Base-by-base conservation (phyloP, 805 yeast species). In the Saccharomycopsis capsularis region DNA sequence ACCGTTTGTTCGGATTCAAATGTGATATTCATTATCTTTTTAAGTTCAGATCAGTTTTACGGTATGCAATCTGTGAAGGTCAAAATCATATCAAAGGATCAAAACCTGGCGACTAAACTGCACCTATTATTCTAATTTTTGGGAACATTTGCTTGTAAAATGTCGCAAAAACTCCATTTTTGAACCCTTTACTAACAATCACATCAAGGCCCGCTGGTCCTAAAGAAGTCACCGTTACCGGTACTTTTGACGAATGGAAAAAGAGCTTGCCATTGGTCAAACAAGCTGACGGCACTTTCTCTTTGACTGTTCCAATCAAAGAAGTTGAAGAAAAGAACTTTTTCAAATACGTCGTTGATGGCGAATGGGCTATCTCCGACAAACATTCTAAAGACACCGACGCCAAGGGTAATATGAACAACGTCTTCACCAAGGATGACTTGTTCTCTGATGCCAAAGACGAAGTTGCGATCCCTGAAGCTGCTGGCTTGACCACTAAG, bases 181-280 rank as follows among this genome's bases (percentile, higher is more conserved):
- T n/a, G 16, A 13, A 16, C 13, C 19, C 38, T 37, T 27, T 16
- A 24, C 3, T 13, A n/a, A n/a, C n/a, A n/a, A n/a, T n/a, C n/a
- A n/a, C n/a, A n/a, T n/a, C n/a, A n/a, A n/a, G 76, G 75, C 74
- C 77, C 47, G 59, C 66, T 7, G 85, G 87, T 50, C 78, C 77
- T 13, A 50, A 61, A 25, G 72, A 72, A 34, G 90, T 83, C 50
- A 69, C 77, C 56, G 76, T 83, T 45, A 82, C 89, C 19, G 90
- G 90, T 53, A 72, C 79, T 46, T 81, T 82, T 59, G 87, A 81
- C 59, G 68, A 78, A 58, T 83, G 90, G 90, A 59, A 73, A 42
- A 76, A 81, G 52, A 62, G 79, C 1, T 64, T 79, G 46, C 81
- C 79, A 18, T 65, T 82, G 52, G 85, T 80, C 40, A 76, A 81